Evolutionary conservation across 257 asterid genomes (phyloP), one percentile per base, ranked within the genome.

Genomic region (Salvia miltiorrhiza): DNA sequence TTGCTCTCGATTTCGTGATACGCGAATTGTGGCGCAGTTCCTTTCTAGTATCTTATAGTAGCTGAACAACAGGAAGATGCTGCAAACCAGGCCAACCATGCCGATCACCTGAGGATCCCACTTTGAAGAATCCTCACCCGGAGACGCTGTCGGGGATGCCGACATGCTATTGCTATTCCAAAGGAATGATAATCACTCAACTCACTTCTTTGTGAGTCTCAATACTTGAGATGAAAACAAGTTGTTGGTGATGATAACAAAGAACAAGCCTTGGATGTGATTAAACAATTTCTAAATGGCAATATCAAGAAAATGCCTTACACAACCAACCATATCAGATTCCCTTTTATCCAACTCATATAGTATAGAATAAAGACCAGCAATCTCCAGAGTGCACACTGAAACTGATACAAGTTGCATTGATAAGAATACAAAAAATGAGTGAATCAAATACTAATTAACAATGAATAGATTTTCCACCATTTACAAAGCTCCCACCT

Each of bases 81-180:
- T 71, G 67, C 93, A 88, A 2, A 87, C 26, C 2, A 82, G 65
- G 14, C 79, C 87, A 4, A 82, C 86, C 5, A 77, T 9, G 7
- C 82, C 88, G 5, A 86, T 73, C 3, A 87, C 67, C 67, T 64
- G 60, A 13, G 91, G 89, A 70, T 87, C 80, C 93, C 88, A 84
- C 65, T 28, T 78, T 2, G 87, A 74, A 11, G 78, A 62, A 70
- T 62, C 74, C n/a, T 1, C 7, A 0, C 37, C 66, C 28, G 84
- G 74, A 41, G 83, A 54, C 1, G 37, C 17, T 32, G 76, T 14
- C 33, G 82, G 82, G 33, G 77, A 70, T 65, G 64, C 19, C 73
- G 82, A 26, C 86, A 80, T 86, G 39, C 21, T 72, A 17, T 32
- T 86, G 39, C 21, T 72, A 17, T 32, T 53, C 39, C 14, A 39